Percentiles rank a stretch among this genome's conserved stretches.
phyloP scores from a whole-genome alignment of 192 early-diverging fungal species.

The Coemansia sp. region DNA sequence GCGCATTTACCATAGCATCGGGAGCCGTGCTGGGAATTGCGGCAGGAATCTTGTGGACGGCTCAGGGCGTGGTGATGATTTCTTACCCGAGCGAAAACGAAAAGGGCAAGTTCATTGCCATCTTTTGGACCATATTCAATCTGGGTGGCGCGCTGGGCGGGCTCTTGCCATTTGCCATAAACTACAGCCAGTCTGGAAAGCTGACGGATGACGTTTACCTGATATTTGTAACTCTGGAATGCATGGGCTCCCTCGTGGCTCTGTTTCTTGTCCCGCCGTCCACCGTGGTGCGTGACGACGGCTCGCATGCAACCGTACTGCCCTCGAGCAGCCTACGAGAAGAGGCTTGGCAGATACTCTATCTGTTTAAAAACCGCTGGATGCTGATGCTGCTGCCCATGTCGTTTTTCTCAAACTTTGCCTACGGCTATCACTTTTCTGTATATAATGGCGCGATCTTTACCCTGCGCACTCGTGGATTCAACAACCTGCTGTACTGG shows the following conservation, averaged over 20 bases:
- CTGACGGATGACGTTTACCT: slow-evolving; percentile 69
- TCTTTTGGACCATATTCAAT: slow-evolving; percentile 82
- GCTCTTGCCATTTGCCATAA: slow-evolving; percentile 64
- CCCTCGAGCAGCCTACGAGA: slow-evolving; percentile 53
- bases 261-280: slow-evolving; percentile 59
- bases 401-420: slow-evolving; percentile 75
- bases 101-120: slow-evolving; percentile 77
- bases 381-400: slow-evolving; percentile 72
- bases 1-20: slow-evolving; percentile 61
- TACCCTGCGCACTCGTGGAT: slow-evolving; percentile 63
- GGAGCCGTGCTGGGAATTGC: slow-evolving; percentile 75
- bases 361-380: slow-evolving; percentile 62
- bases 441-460: slow-evolving; percentile 61
- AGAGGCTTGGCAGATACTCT: slow-evolving; percentile 59
- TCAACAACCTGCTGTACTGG: slow-evolving; percentile 83
- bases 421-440: slow-evolving; percentile 73
- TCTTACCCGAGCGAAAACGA: slow-evolving; percentile 74
- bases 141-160: slow-evolving; percentile 75
- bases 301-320: slow-evolving; percentile 60
- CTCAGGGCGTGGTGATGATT: slow-evolving; percentile 77
- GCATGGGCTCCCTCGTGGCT: slow-evolving; percentile 57
- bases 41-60: slow-evolving; percentile 69
- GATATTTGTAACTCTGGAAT: slow-evolving; percentile 72
- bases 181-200: slow-evolving; percentile 50
- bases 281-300: slow-evolving; percentile 67